These are phyloP conservation scores for Monilinia fructicola DNA, from an alignment of 2,329 filamentous ascomycete genomes.

Conservation along the genomic window DNA sequence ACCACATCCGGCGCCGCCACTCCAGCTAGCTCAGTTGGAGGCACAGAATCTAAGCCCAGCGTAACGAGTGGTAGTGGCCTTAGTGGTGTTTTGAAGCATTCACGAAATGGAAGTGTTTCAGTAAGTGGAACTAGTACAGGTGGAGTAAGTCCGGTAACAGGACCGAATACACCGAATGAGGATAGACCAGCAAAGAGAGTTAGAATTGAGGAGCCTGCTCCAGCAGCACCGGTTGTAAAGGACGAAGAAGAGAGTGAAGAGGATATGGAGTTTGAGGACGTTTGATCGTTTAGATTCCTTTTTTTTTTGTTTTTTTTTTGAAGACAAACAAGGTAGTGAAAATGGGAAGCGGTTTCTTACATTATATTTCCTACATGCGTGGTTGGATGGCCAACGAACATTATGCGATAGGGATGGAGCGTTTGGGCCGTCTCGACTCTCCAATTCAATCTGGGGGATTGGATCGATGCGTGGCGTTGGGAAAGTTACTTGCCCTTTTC, in stretches of 20 bases:
- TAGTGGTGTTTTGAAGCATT: conserved; percentile 36
- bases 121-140: conserved; percentile 40
- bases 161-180: conserved; percentile 41
- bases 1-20: conserved; percentile 36
- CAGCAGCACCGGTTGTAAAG: conserved; percentile 36
- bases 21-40: conserved; percentile 35
- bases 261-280: conserved; percentile 60
- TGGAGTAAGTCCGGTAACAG: conserved; percentile 40
- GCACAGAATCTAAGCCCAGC: conserved; percentile 28
- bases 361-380: conserved; percentile 12
- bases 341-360: conserved; percentile 2
- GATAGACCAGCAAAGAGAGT: conserved; percentile 59
- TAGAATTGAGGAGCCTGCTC: conserved; percentile 53
- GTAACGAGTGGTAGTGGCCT: conserved; percentile 29
- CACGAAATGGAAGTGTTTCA: conserved; percentile 35
- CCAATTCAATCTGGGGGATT: conserved; percentile 3
- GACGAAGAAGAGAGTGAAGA: conserved; percentile 53
- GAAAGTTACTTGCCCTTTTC: background rate
- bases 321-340: background rate
- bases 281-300: conserved; percentile 38
- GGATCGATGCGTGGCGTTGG: conserved; percentile 19
- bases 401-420: conserved; percentile 1
- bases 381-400: background rate
- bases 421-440: background rate
- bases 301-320: background rate